Percentiles rank a stretch among this genome's conserved stretches.
Evolutionary conservation across 768 basidiomycete genomes (phyloP).

Genomic region (Leccinum variicolor): DNA sequence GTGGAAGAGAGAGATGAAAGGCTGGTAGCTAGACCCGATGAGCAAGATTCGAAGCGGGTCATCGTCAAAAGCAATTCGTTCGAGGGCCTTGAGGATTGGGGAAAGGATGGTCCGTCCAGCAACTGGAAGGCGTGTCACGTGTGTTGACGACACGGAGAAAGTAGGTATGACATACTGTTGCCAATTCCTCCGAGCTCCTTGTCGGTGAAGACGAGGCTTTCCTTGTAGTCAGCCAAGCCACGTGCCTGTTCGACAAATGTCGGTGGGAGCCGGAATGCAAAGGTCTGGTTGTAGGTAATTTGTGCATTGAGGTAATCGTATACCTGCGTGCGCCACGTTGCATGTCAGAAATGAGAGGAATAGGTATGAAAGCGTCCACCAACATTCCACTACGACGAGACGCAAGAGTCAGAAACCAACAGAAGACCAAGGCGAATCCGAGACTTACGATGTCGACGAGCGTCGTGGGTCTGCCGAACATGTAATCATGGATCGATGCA

Average conservation of each 20-base stretch:
- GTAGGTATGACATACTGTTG: slow-evolving; percentile 52
- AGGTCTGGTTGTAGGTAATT: slow-evolving; percentile 78
- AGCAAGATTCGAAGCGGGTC: slow-evolving; percentile 77
- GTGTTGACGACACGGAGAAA: not conserved
- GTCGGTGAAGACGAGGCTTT: slow-evolving; percentile 70
- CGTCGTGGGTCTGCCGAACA: slow-evolving; percentile 61
- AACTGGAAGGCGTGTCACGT: slow-evolving; percentile 41
- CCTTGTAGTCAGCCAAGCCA: slow-evolving; percentile 72
- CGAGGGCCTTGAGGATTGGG: slow-evolving; percentile 66
- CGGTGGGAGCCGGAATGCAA: slow-evolving; percentile 71
- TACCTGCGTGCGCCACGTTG: slow-evolving; percentile 44
- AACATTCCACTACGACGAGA: slow-evolving; percentile 66
- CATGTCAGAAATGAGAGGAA: slow-evolving; percentile 10
- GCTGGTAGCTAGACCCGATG: slow-evolving; percentile 79
- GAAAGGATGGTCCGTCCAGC: slow-evolving; percentile 76
- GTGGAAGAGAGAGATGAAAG: slow-evolving; percentile 83
- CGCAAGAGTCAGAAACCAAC: slow-evolving; percentile 11
- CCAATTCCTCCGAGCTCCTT: slow-evolving; percentile 61
- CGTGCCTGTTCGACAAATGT: slow-evolving; percentile 71
- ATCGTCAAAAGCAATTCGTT: slow-evolving; percentile 72
- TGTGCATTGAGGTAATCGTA: slow-evolving; percentile 79
- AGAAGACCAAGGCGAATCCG: not conserved
- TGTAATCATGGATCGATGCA: slow-evolving; percentile 58
- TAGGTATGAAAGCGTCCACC: slow-evolving; percentile 23
- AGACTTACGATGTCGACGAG: slow-evolving; percentile 62